These are phyloP conservation scores for Saraca asoca DNA, from an alignment of 331 rosid genomes.

Conservation along the genomic window DNA sequence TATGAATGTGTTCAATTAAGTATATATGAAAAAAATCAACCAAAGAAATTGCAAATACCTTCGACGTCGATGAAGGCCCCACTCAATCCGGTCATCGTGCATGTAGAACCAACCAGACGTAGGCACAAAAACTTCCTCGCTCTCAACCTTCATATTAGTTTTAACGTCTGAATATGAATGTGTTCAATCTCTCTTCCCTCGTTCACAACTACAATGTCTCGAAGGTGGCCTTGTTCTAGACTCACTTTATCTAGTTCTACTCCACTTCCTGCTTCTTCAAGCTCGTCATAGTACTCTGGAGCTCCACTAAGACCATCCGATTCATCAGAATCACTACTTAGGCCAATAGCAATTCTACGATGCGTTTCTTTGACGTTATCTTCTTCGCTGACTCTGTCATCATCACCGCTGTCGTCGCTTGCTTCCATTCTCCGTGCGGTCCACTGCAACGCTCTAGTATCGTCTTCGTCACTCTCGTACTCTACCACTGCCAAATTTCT, in stretches of 20 bases:
- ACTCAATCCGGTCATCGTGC: conserved; percentile 30
- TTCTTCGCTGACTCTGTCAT: not conserved
- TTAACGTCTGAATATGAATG: too few species aligned
- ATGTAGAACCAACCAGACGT: conserved; percentile 22
- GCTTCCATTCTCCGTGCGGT: conserved; percentile 27
- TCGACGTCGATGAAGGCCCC: conserved; percentile 1
- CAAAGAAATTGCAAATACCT: not conserved
- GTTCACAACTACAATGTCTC: conserved; percentile 4
- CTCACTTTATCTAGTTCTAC: conserved; percentile 15
- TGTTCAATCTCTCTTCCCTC: conserved; percentile 1
- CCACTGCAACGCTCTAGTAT: conserved; percentile 15
- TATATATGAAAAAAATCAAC: too few species aligned
- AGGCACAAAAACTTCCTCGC: conserved; percentile 20
- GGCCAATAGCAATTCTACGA: not conserved
- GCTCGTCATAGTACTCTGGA: not conserved
- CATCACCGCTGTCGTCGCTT: conserved; percentile 25
- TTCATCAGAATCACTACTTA: not conserved
- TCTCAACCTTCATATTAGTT: not conserved
- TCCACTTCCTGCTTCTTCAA: not conserved
- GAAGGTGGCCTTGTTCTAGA: conserved; percentile 7
- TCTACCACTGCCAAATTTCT: not conserved
- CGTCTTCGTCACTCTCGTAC: conserved; percentile 26
- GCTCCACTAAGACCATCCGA: not conserved
- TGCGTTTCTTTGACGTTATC: not conserved
- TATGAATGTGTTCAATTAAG: not conserved